Base-by-base conservation (phyloP, 257 asterid species). In the Rhazya stricta region DNA sequence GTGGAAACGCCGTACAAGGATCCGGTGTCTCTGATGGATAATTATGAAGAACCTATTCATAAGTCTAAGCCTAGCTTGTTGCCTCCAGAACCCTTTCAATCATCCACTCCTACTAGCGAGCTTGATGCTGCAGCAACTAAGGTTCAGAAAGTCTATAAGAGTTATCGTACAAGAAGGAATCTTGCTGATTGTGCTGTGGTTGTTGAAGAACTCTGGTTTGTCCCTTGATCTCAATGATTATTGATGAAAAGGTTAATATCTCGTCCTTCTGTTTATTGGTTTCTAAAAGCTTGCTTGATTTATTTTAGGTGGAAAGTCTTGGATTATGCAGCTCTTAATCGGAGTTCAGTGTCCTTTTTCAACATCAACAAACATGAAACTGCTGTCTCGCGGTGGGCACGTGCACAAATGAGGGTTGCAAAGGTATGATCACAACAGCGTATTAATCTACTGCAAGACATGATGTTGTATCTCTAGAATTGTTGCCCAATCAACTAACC, bases 221-320 rank as follows among this genome's bases (percentile, higher is more conserved):
- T 71, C 36, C 39, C 73, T 25, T 72, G 7, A 25, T 70, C 58
- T 23, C 5, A n/a, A 41, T 68, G 18, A 36, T 36, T 78, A 51
- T 72, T 34, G 34, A 54, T 69, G 11, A 67, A 81, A 57, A 19
- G 32, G 11, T 11, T 71, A 25, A 30, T 10, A 48, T 69, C 56
- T 61, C 32, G 32, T 65, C 39, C 19, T 57, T 50, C n/a, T 41
- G 56, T 78, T 53, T 78, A 39, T 56, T 48, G 60, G 54, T 34
- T 54, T 30, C 42, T 76, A 29, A 67, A 63, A 36, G 2, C 25
- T 53, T 60, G 37, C 57, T 74, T 66, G 0, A 13, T 75, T 39
- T 61, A 34, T 29, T 79, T 1, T 73, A 90, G 94, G 96, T 89
- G 96, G 96, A 89, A 88, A 74, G 83, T 90, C 46, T 80, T 91